A percentile compares a stretch with the other conserved stretches of the same genome.
These are phyloP conservation scores for Litchi chinensis DNA, from an alignment of 345 rosid species.

Conservation along the genomic window DNA sequence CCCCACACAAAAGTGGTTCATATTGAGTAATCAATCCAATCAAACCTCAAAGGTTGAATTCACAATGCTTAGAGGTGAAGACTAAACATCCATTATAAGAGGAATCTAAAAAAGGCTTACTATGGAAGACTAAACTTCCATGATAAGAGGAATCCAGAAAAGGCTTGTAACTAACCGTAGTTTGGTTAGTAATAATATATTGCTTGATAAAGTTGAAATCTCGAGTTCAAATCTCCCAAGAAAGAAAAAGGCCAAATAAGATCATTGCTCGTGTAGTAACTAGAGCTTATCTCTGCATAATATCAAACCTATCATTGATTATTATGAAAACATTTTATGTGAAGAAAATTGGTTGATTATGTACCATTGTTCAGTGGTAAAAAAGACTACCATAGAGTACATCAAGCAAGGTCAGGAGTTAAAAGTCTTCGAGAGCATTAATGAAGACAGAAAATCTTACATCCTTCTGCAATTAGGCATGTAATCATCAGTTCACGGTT, in stretches of 20 bases:
- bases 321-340: background rate
- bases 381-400: background rate
- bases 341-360: background rate
- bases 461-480: background rate
- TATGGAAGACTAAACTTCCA: background rate
- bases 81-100: background rate
- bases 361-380: background rate
- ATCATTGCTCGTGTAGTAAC: background rate
- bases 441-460: background rate
- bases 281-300: background rate
- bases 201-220: too few species aligned
- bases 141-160: background rate
- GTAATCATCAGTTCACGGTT: constrained; percentile 2
- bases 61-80: background rate
- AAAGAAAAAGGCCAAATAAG: background rate
- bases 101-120: background rate
- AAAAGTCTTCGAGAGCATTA: background rate
- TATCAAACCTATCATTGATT: background rate
- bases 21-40: background rate
- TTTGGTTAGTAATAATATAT: too few species aligned
- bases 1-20: background rate
- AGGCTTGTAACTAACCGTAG: too few species aligned
- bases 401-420: background rate
- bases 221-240: too few species aligned
- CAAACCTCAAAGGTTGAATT: background rate